Evolutionary conservation across 768 basidiomycete species (phyloP).

Genomic region (Paxillus rubicundulus): DNA sequence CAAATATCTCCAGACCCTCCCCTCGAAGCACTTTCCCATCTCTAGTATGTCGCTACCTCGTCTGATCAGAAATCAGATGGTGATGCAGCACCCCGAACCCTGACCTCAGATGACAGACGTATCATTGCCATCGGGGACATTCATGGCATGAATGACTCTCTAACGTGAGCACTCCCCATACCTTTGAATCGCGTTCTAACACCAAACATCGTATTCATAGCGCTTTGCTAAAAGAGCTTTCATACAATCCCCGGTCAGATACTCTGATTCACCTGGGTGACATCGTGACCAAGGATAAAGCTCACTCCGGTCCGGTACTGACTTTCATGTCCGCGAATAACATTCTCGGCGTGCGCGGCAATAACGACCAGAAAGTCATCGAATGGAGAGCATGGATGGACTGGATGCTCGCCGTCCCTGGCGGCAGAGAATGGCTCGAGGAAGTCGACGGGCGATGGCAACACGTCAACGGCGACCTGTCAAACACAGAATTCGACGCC

Average conservation of each 20-base stretch:
- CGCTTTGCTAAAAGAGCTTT: slow-evolving; percentile 56
- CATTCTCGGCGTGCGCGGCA: slow-evolving; percentile 83
- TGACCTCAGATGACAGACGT: slow-evolving; percentile 53
- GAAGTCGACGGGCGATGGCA: slow-evolving; percentile 46
- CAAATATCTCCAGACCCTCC: slow-evolving; percentile 40
- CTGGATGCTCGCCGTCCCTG: slow-evolving; percentile 57
- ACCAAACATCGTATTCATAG: slow-evolving; percentile 33
- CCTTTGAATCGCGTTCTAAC: slow-evolving; percentile 1
- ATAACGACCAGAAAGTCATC: slow-evolving; percentile 89
- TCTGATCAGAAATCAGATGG: not conserved
- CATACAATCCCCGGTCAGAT: slow-evolving; percentile 61
- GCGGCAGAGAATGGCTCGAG: slow-evolving; percentile 52
- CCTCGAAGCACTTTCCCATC: slow-evolving; percentile 50
- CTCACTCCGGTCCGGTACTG: slow-evolving; percentile 62
- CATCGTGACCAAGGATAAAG: slow-evolving; percentile 61
- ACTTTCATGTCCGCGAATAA: slow-evolving; percentile 60
- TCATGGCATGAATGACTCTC: slow-evolving; percentile 72
- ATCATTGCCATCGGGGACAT: slow-evolving; percentile 84
- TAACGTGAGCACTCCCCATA: slow-evolving; percentile 50
- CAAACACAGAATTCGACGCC: slow-evolving; percentile 22
- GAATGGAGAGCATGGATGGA: slow-evolving; percentile 88
- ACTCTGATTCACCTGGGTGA: slow-evolving; percentile 84
- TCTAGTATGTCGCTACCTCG: slow-evolving; percentile 33
- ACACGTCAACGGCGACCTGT: slow-evolving; percentile 29
- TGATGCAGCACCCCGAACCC: not conserved